Conservation (phyloP, 805 yeast species). For the Suhomyces sp. region DNA sequence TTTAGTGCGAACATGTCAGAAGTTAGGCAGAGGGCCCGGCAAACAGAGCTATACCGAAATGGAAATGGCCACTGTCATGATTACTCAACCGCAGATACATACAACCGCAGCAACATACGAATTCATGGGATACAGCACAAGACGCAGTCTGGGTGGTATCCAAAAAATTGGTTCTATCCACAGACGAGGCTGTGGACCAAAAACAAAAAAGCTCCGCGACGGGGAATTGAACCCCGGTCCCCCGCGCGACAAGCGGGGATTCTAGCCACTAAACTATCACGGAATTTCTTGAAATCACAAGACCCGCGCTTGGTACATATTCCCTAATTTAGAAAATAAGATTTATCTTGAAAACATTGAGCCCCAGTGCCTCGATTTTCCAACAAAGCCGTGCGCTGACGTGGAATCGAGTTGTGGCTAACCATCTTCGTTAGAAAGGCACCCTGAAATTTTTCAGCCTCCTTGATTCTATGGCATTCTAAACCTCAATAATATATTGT, state of each 20-base stretch:
- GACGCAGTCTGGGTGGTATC: too few species aligned
- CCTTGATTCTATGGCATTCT: neutral
- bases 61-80: too few species aligned
- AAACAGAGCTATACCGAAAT: neutral
- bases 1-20: neutral
- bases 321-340: too few species aligned
- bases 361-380: neutral
- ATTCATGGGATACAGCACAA: too few species aligned
- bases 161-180: neutral
- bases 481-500: neutral
- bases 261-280: slow-evolving; percentile 17
- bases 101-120: too few species aligned
- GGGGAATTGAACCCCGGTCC: slow-evolving; percentile 19
- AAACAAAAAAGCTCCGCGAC: slow-evolving; percentile 14
- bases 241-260: slow-evolving; percentile 18
- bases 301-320: neutral
- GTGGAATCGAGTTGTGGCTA: neutral
- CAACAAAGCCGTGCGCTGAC: neutral
- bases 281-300: slow-evolving; percentile 3
- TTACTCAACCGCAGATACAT: too few species aligned
- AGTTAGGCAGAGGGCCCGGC: neutral
- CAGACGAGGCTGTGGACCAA: neutral
- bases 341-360: too few species aligned
- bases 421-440: neutral
- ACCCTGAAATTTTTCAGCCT: neutral